Evolutionary conservation across 2,329 filamentous ascomycete genomes (phyloP), one percentile per base, ranked within the genome.

Genomic region (Pseudogymnoascus sp.): DNA sequence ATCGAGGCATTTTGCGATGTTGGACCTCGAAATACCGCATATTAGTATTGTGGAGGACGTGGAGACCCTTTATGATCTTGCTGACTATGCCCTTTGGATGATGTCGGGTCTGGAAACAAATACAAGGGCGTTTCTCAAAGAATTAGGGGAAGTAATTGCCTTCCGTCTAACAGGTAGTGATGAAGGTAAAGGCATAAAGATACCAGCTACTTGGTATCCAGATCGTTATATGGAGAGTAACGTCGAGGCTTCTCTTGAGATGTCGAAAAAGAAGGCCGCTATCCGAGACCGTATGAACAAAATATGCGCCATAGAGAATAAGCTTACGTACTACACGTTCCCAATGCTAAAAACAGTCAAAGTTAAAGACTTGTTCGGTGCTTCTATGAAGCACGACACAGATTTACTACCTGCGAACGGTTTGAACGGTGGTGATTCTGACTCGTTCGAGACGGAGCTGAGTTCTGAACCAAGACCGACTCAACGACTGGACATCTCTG

Each of bases 151-250:
- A n/a, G 75, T 84, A 3, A 66, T 85, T 23, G 76, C 77, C 6
- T 74, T 84, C 38, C 76, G 77, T 45, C 68, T 84, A 11, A 67
- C 67, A 16, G 73, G 74, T 14, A 75, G 75, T 2, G 72, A 75
- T 3, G 73, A 78, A 4, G 68, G 72, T 6, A 76, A 77, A 49
- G 75, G 75, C 2, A 74, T 83, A 42, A 79, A 83, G 3, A 78
- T 85, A 35, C 82, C 82, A 5, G 71, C 73, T 42, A 72, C 78
- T 11, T 78, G 83, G 64, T 84, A 82, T 66, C 78, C 80, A 0
- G 82, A 84, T 69, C 78, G 76, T n/a, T 85, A 84, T 63, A 70
- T 82, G 60, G 72, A 74, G 58, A 71, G 67, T 9, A 76, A 78
- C 12, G 78, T 77, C 62, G 73, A 79, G 9, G 77, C 80, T 60